Conservation (phyloP, 2,329 filamentous ascomycete species). For the Fusarium nelsonii region DNA sequence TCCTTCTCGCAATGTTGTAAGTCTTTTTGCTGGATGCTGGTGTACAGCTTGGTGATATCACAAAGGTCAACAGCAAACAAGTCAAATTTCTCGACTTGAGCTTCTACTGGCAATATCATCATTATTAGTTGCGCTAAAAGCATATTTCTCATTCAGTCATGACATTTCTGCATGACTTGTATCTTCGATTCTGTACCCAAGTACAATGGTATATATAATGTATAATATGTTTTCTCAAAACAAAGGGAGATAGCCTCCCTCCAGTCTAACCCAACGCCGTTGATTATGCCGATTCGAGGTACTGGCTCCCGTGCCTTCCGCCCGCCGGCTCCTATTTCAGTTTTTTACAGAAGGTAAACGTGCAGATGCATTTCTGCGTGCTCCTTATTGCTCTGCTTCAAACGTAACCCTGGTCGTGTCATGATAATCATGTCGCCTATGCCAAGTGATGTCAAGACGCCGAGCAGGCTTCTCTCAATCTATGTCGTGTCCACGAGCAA, state of each 20-base stretch:
- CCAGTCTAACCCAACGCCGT: constrained; percentile 48
- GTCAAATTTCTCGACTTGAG: neutral
- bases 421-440: neutral
- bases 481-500: constrained; percentile 20
- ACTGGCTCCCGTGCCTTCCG: constrained; percentile 12
- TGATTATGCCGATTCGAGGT: constrained; percentile 40
- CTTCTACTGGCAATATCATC: neutral
- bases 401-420: neutral
- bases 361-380: constrained; percentile 33
- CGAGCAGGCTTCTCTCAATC: neutral
- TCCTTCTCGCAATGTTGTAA: neutral
- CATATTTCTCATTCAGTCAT: neutral
- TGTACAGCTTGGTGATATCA: too few species aligned
- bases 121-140: neutral
- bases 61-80: neutral
- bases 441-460: constrained; percentile 4
- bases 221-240: constrained; percentile 27
- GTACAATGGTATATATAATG: constrained; percentile 26
- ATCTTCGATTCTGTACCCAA: constrained; percentile 14
- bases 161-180: constrained; percentile 9
- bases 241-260: constrained; percentile 26
- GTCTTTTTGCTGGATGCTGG: too few species aligned
- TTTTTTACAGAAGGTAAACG: constrained; percentile 34
- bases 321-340: constrained; percentile 29
- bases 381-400: constrained; percentile 19